Base-by-base conservation (phyloP, 805 yeast genomes). In the Candida boidinii region DNA sequence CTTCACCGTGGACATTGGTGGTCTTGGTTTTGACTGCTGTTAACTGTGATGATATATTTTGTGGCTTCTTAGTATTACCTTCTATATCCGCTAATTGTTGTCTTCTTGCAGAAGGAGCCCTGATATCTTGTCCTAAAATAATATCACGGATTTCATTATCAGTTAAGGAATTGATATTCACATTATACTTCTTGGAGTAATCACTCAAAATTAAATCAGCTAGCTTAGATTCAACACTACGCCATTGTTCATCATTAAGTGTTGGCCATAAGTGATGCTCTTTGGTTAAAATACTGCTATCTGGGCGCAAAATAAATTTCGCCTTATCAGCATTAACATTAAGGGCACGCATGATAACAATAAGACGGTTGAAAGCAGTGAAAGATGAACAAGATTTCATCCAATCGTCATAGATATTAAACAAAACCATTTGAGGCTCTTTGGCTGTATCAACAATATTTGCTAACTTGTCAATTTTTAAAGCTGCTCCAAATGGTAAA, bases 371-470 rank as follows among this genome's bases (percentile, higher is more conserved):
- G 53, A 92, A 92, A 1, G 97, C 97, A 1, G 98, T 92, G 53
- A 79, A 85, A 0, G 95, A 75, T 1, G 95, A 85, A 26, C 86
- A 75, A 1, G 74, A 66, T 38, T 74, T 71, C 36, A 87, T 62
- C 99, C 99, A 92, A 51, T 92, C 95, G 54, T 92, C 99, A 54
- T 86, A 92, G 30, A 92, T 64, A 49, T 88, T 87, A 61, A 87
- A 84, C 37, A 88, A 59, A 4, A 82, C 84, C 95, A 88, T 84
- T 51, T 86, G 90, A 0, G 96, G 94, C 52, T 87, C 96, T 25
- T 79, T 83, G 5, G 97, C 96, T 43, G 76, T 77, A 56, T 81
- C 61, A 8, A 92, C 90, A 33, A 84, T 63, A 38, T 84, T 85
- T 1, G 80, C 72, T 29, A 92, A 56, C 48, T 84, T 85, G 36